Evolutionary conservation across 1,139 yeast species (phyloP).

Genomic region (Pneumocystis sp.): DNA sequence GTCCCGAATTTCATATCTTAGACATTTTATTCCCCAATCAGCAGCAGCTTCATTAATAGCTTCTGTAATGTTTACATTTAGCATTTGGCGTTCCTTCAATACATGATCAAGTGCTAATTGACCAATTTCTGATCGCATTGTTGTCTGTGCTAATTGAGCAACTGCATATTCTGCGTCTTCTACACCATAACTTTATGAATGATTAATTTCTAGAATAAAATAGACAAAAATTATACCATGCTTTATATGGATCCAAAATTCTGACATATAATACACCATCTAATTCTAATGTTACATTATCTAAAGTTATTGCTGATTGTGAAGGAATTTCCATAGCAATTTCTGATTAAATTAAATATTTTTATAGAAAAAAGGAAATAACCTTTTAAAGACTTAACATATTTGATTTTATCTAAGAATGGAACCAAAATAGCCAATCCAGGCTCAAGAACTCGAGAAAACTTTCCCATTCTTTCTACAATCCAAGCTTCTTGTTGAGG

Average conservation of each 20-base stretch:
- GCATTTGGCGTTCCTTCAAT: conserved; percentile 47
- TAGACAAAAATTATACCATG: conserved; percentile 27
- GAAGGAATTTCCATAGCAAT: conserved; percentile 70
- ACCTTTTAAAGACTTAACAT: conserved; percentile 58
- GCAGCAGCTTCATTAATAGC: conserved; percentile 73
- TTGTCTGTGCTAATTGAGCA: conserved; percentile 74
- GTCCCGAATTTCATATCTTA: conserved; percentile 76
- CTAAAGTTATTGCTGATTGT: conserved; percentile 74
- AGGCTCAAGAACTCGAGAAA: conserved; percentile 53
- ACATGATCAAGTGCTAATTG: conserved; percentile 66
- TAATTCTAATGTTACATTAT: conserved; percentile 69
- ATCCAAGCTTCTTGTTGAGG: conserved; percentile 90
- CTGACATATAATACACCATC: conserved; percentile 72
- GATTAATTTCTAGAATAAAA: not conserved
- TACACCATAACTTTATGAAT: conserved; percentile 42
- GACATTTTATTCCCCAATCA: conserved; percentile 76
- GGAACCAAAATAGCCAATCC: conserved; percentile 66
- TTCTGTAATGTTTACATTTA: conserved; percentile 58
- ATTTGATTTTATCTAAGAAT: conserved; percentile 56
- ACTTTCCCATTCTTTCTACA: conserved; percentile 83
- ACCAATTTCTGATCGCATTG: conserved; percentile 83
- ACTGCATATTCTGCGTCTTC: conserved; percentile 81
- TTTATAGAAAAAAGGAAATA: not conserved
- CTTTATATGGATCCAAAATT: conserved; percentile 69
- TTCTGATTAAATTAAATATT: conserved; percentile 26